A percentile compares a stretch with the other conserved stretches of the same genome.
Evolutionary conservation across 352 stramenopile genomes (phyloP).

Genomic region (Pythium sukuiense): DNA sequence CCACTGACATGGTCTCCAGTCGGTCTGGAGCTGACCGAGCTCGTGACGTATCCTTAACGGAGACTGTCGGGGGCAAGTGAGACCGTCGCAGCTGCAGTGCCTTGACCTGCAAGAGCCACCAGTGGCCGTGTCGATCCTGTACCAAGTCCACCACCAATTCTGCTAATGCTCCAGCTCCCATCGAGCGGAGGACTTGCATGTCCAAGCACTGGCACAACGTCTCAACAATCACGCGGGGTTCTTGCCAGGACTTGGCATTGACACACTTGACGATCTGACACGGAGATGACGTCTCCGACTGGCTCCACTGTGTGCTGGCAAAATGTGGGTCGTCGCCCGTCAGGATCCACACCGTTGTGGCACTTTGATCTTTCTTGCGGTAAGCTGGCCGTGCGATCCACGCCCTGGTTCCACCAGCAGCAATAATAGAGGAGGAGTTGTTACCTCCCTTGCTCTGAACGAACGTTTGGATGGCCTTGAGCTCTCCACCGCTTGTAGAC

Average conservation of each 20-base stretch:
- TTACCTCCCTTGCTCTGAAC: constrained; percentile 34
- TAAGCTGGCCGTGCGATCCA: constrained; percentile 59
- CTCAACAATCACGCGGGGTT: constrained; percentile 40
- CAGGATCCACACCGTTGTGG: constrained; percentile 60
- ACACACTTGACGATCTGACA: constrained; percentile 67
- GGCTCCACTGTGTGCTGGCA: constrained; percentile 13
- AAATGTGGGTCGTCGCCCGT: constrained; percentile 27
- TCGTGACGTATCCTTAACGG: constrained; percentile 18
- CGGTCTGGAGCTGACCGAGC: constrained; percentile 49
- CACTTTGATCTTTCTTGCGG: constrained; percentile 48
- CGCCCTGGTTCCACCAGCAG: constrained; percentile 25
- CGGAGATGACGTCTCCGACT: constrained; percentile 17
- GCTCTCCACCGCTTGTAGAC: not conserved
- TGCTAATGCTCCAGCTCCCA: constrained; percentile 26
- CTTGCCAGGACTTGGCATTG: constrained; percentile 49
- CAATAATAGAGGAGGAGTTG: constrained; percentile 8
- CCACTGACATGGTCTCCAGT: constrained; percentile 27
- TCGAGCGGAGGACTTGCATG: constrained; percentile 30
- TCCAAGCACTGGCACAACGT: constrained; percentile 42
- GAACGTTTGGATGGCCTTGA: constrained; percentile 49
- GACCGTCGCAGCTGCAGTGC: constrained; percentile 44
- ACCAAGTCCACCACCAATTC: constrained; percentile 61
- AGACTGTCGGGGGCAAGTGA: constrained; percentile 1
- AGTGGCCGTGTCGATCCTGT: constrained; percentile 47
- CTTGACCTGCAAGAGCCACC: constrained; percentile 76